Conservation (phyloP, 2,329 filamentous ascomycete species). For the Kalmusia sp. region DNA sequence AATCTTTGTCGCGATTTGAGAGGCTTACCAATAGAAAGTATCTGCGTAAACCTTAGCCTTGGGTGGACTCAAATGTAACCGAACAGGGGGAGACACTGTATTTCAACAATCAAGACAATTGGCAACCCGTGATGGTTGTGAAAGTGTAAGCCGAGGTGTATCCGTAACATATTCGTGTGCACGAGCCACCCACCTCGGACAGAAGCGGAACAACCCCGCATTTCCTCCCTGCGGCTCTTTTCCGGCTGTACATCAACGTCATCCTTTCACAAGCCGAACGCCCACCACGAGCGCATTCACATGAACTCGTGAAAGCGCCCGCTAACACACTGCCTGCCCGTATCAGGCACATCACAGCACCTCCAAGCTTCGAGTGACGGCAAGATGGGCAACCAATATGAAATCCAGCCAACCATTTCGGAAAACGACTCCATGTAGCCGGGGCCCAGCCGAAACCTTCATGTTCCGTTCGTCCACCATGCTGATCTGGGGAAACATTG, state of each 20-base stretch:
- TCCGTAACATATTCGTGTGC: too few species aligned
- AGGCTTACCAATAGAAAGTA: too few species aligned
- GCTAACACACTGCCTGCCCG: neutral
- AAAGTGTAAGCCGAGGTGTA: too few species aligned
- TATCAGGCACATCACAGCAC: neutral
- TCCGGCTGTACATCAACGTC: conserved; percentile 34
- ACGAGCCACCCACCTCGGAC: conserved; percentile 10
- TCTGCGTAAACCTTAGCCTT: too few species aligned
- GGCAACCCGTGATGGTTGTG: too few species aligned
- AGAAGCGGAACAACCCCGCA: conserved; percentile 14
- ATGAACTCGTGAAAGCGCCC: conserved; percentile 22
- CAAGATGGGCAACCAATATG: neutral
- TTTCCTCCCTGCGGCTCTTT: conserved; percentile 27
- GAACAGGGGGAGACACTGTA: too few species aligned
- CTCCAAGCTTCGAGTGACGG: neutral
- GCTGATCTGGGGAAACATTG: conserved; percentile 38
- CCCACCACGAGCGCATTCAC: conserved; percentile 16
- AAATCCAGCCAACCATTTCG: conserved; percentile 6
- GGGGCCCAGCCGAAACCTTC: conserved; percentile 35
- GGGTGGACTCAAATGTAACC: too few species aligned
- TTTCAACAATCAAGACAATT: too few species aligned
- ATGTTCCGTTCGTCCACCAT: conserved; percentile 46
- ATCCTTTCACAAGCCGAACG: conserved; percentile 41
- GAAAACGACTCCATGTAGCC: conserved; percentile 27
- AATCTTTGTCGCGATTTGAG: too few species aligned